Conservation (phyloP, 805 yeast genomes). For the Kuraishia borneana region DNA sequence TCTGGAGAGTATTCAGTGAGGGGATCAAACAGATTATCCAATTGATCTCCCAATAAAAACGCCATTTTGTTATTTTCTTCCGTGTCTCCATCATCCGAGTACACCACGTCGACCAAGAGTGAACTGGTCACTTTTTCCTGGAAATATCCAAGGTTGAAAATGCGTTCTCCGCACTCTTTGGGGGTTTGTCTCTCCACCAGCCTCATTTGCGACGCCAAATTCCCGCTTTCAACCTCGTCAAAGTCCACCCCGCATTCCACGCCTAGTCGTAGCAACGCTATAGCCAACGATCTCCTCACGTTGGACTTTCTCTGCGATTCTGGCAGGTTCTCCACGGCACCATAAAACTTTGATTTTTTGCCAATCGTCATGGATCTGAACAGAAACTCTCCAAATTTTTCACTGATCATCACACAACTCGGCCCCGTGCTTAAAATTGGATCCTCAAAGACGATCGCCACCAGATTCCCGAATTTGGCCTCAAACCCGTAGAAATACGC, state of each 20-base stretch:
- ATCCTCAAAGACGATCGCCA: conserved; percentile 41
- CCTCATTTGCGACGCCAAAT: conserved; percentile 54
- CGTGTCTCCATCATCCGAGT: conserved; percentile 35
- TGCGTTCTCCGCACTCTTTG: conserved; percentile 38
- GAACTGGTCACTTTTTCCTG: conserved; percentile 35
- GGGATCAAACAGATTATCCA: conserved; percentile 85
- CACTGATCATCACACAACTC: conserved; percentile 43
- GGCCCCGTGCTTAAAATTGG: conserved; percentile 22
- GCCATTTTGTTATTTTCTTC: conserved; percentile 72
- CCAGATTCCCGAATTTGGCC: conserved; percentile 29
- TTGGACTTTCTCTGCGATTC: conserved; percentile 37
- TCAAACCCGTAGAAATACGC: conserved; percentile 46
- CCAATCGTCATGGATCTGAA: conserved; percentile 48
- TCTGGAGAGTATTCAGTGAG: conserved; percentile 88
- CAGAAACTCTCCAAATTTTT: conserved; percentile 56
- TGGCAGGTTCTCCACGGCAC: conserved; percentile 63
- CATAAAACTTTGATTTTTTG: conserved; percentile 57
- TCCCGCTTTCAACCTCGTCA: conserved; percentile 85
- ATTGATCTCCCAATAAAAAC: conserved; percentile 67
- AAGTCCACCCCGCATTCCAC: conserved; percentile 23
- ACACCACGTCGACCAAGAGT: conserved; percentile 62
- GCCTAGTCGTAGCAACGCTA: conserved; percentile 17
- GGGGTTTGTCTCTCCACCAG: conserved; percentile 45
- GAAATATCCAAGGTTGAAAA: conserved; percentile 48
- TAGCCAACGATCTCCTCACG: conserved; percentile 67